Evolutionary conservation across 2,329 filamentous ascomycete species (phyloP).

Genomic region (Fusarium euwallaceae): DNA sequence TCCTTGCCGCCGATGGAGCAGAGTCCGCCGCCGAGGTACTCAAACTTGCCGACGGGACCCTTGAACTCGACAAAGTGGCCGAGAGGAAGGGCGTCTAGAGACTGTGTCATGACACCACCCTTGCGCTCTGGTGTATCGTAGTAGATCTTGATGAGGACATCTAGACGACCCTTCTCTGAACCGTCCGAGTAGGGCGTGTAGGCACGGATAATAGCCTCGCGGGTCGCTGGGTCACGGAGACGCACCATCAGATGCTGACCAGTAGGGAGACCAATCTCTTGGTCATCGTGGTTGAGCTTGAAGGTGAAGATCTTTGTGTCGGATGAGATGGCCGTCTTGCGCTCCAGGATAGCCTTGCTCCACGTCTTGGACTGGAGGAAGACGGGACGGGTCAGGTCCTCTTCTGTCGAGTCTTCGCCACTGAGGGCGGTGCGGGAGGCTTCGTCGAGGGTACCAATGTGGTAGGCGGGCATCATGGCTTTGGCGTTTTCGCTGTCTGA

Average conservation of each 20-base stretch:
- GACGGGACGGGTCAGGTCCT: constrained; percentile 61
- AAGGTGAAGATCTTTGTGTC: constrained; percentile 89
- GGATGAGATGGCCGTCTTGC: constrained; percentile 77
- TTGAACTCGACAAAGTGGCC: constrained; percentile 86
- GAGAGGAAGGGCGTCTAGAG: constrained; percentile 78
- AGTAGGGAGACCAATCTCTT: constrained; percentile 81
- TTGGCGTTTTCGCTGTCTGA: constrained; percentile 92
- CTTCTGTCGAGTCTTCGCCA: constrained; percentile 53
- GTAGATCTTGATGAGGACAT: constrained; percentile 89
- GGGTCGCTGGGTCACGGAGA: constrained; percentile 77
- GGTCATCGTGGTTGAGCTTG: constrained; percentile 77
- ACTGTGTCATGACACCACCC: constrained; percentile 86
- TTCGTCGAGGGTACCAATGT: constrained; percentile 82
- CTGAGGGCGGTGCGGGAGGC: constrained; percentile 67
- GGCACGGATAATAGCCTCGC: constrained; percentile 82
- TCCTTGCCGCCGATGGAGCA: constrained; percentile 71
- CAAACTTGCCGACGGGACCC: constrained; percentile 88
- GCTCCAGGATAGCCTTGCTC: constrained; percentile 78
- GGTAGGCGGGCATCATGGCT: constrained; percentile 87
- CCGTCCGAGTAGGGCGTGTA: constrained; percentile 86
- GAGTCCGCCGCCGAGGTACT: constrained; percentile 77
- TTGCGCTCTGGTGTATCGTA: constrained; percentile 66
- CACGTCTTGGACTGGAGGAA: constrained; percentile 82
- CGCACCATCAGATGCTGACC: constrained; percentile 92
- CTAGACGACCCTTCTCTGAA: constrained; percentile 71